Base-by-base conservation (phyloP, 768 basidiomycete species). In the Daedaleopsis sinensis region DNA sequence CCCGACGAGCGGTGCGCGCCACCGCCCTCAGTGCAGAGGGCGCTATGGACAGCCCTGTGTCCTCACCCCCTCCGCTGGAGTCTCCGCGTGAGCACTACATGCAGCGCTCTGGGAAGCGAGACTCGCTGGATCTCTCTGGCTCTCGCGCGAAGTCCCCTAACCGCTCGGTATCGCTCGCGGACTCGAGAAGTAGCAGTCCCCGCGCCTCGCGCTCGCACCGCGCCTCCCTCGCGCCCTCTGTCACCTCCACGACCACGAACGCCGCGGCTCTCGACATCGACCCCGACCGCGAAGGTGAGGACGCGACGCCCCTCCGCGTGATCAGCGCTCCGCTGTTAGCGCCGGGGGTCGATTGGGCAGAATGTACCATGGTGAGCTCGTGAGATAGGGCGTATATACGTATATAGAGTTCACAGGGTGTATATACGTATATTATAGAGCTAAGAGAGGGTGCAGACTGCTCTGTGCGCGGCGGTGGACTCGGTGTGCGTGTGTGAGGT, bases 1-100 rank as follows among this genome's bases (percentile, higher is more conserved):
- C 78, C 55, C 74, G 82, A n/a, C n/a, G n/a, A n/a, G n/a, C n/a
- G n/a, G n/a, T n/a, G n/a, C n/a, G n/a, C n/a, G n/a, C n/a, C 50
- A 75, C 80, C 43, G 64, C 78, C 1, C 63, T 72, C 11, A 59
- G 66, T 10, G 60, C 60, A 18, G 55, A 61, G 16, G 59, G 60
- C 15, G 52, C 38, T 7, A 39, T 65, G 10, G 64, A 65, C 42
- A 62, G 64, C 27, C 56, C 63, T 1, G 52, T 65, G 2, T 60
- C 57, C 23, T 60, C 67, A 1, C 51, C 65, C 6, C 65, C 66
- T 0, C 63, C 62, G 35, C 18, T 53, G 2, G 51, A 67, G 19
- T 36, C 48, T n/a, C 21, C 52, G 10, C 60, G 56, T 13, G 64
- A 65, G 35, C 44, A 60, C 53, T 60, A 57, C 50, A n/a, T 46